Base-by-base conservation (phyloP, 164 flowering plant species). In the Dillenia suffruticosa region DNA sequence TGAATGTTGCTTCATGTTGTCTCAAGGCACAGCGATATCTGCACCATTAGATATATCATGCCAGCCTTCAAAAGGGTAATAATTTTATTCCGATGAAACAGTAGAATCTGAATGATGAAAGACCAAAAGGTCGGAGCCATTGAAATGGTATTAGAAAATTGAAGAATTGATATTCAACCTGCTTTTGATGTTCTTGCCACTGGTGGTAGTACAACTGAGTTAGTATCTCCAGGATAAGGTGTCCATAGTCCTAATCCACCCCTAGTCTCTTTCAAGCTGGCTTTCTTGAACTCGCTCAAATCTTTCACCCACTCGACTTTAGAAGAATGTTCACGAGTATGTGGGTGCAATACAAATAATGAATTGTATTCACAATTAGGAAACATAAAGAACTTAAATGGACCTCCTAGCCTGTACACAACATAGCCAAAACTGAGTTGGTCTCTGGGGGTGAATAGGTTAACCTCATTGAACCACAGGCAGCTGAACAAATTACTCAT, bases 381-480 rank as follows among this genome's bases (percentile, higher is more conserved):
- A 56, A 95, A 92, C 99, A 95, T 94, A 61, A 65, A 85, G 70
- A 88, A 82, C 70, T 85, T 79, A 81, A 94, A 94, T 9, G 63
- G 48, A 44, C 70, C 81, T 19, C 77, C 75, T 69, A 95, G 69
- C 71, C 97, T 88, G 76, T 92, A 86, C 17, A 85, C 91, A 12
- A 92, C 90, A 50, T 85, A 95, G 9, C 99, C 99, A 59, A 95
- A 95, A 74, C 99, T 92, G 70, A 95, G 80, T 76, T 95, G 97
- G 72, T 95, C 97, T 68, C 97, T 84, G 8, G 99, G 99, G 7
- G 99, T 95, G 69, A 95, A 87, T 53, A 88, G 85, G 68, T 95
- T 61, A 63, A 95, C 99, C 84, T 92, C 97, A 48, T 92, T 92
- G 83, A 92, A 95, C 97, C 99, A 95, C 62, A 95, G 69, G 79